Evolutionary conservation across 805 yeast genomes (phyloP).

Genomic region (Zygoascus tannicola): DNA sequence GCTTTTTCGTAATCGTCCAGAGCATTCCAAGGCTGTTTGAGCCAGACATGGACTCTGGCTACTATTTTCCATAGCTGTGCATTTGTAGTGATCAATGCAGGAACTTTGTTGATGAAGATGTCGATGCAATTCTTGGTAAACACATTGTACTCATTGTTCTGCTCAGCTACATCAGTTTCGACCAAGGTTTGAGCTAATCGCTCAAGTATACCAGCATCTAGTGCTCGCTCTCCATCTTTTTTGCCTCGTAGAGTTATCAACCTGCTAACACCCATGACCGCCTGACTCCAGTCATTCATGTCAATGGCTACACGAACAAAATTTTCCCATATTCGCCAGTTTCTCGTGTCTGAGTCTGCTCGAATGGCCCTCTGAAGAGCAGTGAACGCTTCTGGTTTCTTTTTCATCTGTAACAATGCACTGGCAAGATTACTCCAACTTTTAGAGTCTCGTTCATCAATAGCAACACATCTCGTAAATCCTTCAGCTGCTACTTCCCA

Average conservation of each 20-base stretch:
- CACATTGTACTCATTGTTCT: conserved; percentile 26
- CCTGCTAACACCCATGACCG: conserved; percentile 60
- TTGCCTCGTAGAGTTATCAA: conserved; percentile 49
- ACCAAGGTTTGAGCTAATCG: conserved; percentile 59
- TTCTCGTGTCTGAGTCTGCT: conserved; percentile 53
- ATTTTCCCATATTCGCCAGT: conserved; percentile 90
- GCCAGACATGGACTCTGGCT: conserved; percentile 83
- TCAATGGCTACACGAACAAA: conserved; percentile 73
- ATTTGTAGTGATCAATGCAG: conserved; percentile 55
- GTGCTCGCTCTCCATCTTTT: conserved; percentile 49
- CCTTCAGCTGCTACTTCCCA: conserved; percentile 82
- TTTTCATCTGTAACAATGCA: conserved; percentile 55
- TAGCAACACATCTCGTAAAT: conserved; percentile 77
- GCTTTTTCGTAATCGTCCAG: conserved; percentile 84
- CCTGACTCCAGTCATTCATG: conserved; percentile 83
- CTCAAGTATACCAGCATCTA: conserved; percentile 70
- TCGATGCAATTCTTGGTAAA: conserved; percentile 65
- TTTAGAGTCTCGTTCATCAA: conserved; percentile 70
- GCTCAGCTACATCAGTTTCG: conserved; percentile 33
- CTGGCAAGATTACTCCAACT: conserved; percentile 92
- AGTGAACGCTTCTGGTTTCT: conserved; percentile 67
- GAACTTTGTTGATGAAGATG: conserved; percentile 59
- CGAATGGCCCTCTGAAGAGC: conserved; percentile 76
- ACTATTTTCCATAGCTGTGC: conserved; percentile 72
- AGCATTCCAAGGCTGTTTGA: conserved; percentile 78